These are phyloP conservation scores for Fraxinus anomala DNA, from an alignment of 257 asterid genomes.

Conservation along the genomic window DNA sequence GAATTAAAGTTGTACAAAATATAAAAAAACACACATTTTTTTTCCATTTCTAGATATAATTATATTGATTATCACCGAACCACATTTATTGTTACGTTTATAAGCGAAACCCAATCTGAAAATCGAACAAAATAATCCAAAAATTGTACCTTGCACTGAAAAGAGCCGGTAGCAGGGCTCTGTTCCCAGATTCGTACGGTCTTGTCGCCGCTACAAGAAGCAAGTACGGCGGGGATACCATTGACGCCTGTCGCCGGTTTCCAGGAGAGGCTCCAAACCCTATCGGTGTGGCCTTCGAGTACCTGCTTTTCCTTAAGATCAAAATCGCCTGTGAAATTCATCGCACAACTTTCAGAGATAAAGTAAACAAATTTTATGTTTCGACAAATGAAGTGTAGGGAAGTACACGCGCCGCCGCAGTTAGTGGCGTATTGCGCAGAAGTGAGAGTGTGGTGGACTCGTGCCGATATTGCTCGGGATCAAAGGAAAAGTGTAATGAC, in stretches of 20 bases:
- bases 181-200: constrained; percentile 85
- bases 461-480: constrained; percentile 1
- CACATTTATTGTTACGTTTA: neutral
- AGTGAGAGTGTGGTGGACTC: constrained; percentile 28
- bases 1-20: too few relatives aligned
- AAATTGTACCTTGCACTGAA: constrained; percentile 67
- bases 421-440: neutral
- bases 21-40: too few relatives aligned
- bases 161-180: constrained; percentile 50
- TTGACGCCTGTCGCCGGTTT: constrained; percentile 69
- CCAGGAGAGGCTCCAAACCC: constrained; percentile 91
- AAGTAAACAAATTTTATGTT: neutral
- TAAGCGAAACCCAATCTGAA: neutral
- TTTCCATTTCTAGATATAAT: too few relatives aligned
- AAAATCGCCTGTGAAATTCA: constrained; percentile 53
- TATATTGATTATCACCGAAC: neutral
- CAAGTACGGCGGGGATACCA: constrained; percentile 77
- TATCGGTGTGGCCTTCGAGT: constrained; percentile 87
- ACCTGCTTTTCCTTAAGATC: constrained; percentile 67
- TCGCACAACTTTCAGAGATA: constrained; percentile 14
- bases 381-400: neutral
- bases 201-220: constrained; percentile 92
- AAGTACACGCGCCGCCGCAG: too few relatives aligned
- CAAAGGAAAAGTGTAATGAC: too few relatives aligned
- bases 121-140: neutral